A percentile compares a stretch with the other conserved stretches of the same genome.
Evolutionary conservation across 2,329 filamentous ascomycete genomes (phyloP).

Genomic region (Mariannaea sp.): DNA sequence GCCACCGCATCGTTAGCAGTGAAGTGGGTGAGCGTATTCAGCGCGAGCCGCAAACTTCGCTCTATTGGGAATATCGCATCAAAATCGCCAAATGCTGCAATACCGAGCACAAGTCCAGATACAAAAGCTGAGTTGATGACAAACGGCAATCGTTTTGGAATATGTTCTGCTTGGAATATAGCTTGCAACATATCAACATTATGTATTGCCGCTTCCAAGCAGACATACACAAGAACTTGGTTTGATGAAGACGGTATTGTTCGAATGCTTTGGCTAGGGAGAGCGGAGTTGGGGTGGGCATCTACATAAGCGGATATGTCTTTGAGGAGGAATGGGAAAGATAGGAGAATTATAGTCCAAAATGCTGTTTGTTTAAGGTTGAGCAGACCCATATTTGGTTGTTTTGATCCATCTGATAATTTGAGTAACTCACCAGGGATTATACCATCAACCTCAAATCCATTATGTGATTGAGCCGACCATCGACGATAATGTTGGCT

Average conservation of each 20-base stretch:
- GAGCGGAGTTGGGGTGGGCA: conserved; percentile 19
- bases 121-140: conserved; percentile 52
- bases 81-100: conserved; percentile 51
- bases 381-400: conserved; percentile 29
- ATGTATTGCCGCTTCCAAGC: conserved; percentile 42
- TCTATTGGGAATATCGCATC: conserved; percentile 41
- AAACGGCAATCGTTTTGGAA: conserved; percentile 51
- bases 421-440: conserved; percentile 21
- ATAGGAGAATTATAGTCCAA: conserved; percentile 45
- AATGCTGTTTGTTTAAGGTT: conserved; percentile 46
- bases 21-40: conserved; percentile 32
- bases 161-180: conserved; percentile 38
- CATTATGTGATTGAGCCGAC: conserved; percentile 23
- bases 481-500: conserved; percentile 27
- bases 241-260: conserved; percentile 13
- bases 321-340: conserved; percentile 43
- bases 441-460: conserved; percentile 22
- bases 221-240: conserved; percentile 38
- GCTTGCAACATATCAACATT: conserved; percentile 45
- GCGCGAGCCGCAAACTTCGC: conserved; percentile 31
- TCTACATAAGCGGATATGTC: conserved; percentile 25
- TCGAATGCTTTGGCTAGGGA: not conserved
- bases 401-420: conserved; percentile 23
- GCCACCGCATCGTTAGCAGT: conserved; percentile 22
- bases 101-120: conserved; percentile 48